Evolutionary conservation across 2,329 filamentous ascomycete genomes (phyloP).

Genomic region (Lithohypha guttulata): DNA sequence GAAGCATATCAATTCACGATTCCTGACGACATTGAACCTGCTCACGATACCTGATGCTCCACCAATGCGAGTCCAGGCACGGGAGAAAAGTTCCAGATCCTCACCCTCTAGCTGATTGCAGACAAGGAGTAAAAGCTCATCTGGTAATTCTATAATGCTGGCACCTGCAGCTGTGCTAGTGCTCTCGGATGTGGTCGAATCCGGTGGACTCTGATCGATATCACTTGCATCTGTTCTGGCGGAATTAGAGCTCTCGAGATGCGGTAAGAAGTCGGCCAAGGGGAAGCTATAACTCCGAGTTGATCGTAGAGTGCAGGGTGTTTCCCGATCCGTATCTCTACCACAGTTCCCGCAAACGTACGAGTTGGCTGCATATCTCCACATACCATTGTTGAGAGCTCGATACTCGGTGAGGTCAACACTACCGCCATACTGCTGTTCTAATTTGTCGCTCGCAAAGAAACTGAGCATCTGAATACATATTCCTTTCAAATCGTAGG

Average conservation of each 20-base stretch:
- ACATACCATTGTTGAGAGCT: neutral
- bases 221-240: too few relatives aligned
- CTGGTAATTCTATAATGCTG: conserved; percentile 2
- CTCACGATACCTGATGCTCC: conserved; percentile 23
- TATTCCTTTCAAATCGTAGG: conserved; percentile 41
- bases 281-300: too few relatives aligned
- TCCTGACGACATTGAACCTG: conserved; percentile 28
- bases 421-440: conserved; percentile 28
- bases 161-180: too few relatives aligned
- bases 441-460: conserved; percentile 38
- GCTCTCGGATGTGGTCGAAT: too few relatives aligned
- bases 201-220: too few relatives aligned
- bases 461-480: conserved; percentile 44
- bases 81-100: conserved; percentile 29
- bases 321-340: neutral
- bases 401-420: conserved; percentile 4
- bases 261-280: too few relatives aligned
- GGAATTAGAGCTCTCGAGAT: too few relatives aligned
- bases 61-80: conserved; percentile 30
- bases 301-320: neutral
- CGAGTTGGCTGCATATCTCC: neutral
- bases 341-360: neutral
- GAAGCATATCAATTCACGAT: conserved; percentile 40
- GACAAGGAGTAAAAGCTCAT: conserved; percentile 23
- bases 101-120: conserved; percentile 22